Conservation (phyloP, 768 basidiomycete genomes). For the Boletus insuetus region DNA sequence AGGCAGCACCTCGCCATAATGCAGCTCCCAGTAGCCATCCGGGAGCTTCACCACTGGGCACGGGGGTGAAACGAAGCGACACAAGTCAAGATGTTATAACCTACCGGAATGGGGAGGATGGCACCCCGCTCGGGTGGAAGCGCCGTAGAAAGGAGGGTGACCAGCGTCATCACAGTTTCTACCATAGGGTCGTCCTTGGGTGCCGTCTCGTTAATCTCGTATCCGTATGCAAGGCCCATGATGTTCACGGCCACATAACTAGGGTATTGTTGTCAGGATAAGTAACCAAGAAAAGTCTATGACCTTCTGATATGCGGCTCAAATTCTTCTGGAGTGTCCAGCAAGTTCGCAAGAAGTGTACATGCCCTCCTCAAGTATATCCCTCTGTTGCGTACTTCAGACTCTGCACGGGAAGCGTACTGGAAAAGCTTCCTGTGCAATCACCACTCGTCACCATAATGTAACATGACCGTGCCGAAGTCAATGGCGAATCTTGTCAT, state of each 20-base stretch:
- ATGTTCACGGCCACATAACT: slow-evolving; percentile 26
- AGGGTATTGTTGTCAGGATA: background rate
- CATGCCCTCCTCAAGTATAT: slow-evolving; percentile 18
- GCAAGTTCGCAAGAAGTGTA: slow-evolving; percentile 20
- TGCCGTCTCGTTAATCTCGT: slow-evolving; percentile 17
- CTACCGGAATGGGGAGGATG: slow-evolving; percentile 22
- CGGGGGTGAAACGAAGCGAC: background rate
- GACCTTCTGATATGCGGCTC: slow-evolving; percentile 24
- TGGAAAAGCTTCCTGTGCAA: slow-evolving; percentile 32
- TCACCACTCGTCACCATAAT: slow-evolving; percentile 31
- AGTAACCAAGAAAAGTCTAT: background rate
- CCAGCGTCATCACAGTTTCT: slow-evolving; percentile 12
- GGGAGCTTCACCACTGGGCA: slow-evolving; percentile 21
- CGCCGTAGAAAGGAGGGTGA: slow-evolving; percentile 18
- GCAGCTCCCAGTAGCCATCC: slow-evolving; percentile 24
- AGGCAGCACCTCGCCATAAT: slow-evolving; percentile 15
- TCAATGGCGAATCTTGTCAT: slow-evolving; percentile 24
- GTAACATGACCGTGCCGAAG: slow-evolving; percentile 28
- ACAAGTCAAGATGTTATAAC: background rate
- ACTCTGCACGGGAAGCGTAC: slow-evolving; percentile 25
- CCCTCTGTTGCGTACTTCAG: slow-evolving; percentile 16
- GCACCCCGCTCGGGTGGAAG: slow-evolving; percentile 20
- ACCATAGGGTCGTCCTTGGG: slow-evolving; percentile 22
- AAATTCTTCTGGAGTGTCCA: slow-evolving; percentile 23
- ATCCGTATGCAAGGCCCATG: slow-evolving; percentile 26